phyloP scores from a whole-genome alignment of 2,329 filamentous ascomycete genomes.

The Ceratocystis eucalypticola region DNA sequence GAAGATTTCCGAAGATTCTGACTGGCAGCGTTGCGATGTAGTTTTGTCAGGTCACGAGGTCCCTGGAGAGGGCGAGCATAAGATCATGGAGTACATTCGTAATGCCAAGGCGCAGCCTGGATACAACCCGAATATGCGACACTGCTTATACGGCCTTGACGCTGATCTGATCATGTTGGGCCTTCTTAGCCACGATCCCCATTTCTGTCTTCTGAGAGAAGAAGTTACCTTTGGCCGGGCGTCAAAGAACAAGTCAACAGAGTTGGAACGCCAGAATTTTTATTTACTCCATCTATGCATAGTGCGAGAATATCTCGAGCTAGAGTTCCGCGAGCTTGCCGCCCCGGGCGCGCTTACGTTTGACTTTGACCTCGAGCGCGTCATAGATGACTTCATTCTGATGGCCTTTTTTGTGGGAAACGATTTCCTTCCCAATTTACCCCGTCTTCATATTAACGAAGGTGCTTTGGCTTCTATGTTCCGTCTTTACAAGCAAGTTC shows the following conservation, averaged over 20 bases:
- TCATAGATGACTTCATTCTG: conserved; percentile 98
- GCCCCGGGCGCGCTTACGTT: conserved; percentile 58
- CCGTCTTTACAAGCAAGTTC: conserved; percentile 79
- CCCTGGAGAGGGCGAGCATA: conserved; percentile 95
- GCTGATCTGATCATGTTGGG: conserved; percentile 98
- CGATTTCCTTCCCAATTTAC: conserved; percentile 94
- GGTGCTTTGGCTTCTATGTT: conserved; percentile 96
- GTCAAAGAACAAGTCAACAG: conserved; percentile 79
- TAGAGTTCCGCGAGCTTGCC: conserved; percentile 91
- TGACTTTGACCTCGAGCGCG: conserved; percentile 80
- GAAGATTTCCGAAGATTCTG: conserved; percentile 89
- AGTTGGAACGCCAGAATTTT: conserved; percentile 97
- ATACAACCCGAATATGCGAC: conserved; percentile 85
- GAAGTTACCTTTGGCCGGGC: conserved; percentile 94
- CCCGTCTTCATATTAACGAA: conserved; percentile 95
- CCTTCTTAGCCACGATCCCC: conserved; percentile 89
- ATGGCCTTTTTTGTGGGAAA: conserved; percentile 99
- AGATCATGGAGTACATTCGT: conserved; percentile 99
- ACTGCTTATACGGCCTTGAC: conserved; percentile 94
- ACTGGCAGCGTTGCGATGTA: conserved; percentile 95
- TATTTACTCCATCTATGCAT: conserved; percentile 95
- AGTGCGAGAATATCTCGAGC: conserved; percentile 87
- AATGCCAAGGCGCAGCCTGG: conserved; percentile 88
- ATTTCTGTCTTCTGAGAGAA: conserved; percentile 92
- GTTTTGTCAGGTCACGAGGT: conserved; percentile 96